Base-by-base conservation (phyloP, 2,329 filamentous ascomycete genomes). In the Sporothrix euskadiensis region DNA sequence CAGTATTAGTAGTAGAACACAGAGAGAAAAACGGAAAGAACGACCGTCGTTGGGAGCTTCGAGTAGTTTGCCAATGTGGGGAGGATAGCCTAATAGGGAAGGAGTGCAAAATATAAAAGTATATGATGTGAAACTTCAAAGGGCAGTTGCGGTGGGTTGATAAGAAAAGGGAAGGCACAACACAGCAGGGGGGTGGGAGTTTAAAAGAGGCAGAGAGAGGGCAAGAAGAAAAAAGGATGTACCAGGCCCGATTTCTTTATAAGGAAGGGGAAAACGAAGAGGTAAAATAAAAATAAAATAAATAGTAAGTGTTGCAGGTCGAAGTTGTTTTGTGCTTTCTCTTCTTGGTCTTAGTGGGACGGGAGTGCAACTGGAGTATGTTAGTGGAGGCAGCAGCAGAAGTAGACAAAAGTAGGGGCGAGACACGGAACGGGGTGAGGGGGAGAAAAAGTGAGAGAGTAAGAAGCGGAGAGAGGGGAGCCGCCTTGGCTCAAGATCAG, bases 141-240 rank as follows among this genome's bases (percentile, higher is more conserved):
- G 41, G 12, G 39, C 63, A 68, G 47, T 10, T 22, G n/a, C 41
- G 12, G 56, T 4, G 14, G 32, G 26, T 49, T 47, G 44, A 68
- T 68, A 68, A 68, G 39, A 49, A 49, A 39, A 30, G 63, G n/a
- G 39, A 47, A 47, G 63, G 63, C 22, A 68, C 39, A 41, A 68
- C 19, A 32, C 41, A 10, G 32, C 14, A 49, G 39, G 61, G 61
- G 32, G 14, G 32, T 4, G 39, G 19, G 19, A 49, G 22, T 9
- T 6, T 49, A 22, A 12, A n/a, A 14, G 14, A 41, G 41, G 4
- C 14, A 22, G n/a, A 47, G 12, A 26, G 9, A 22, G 16, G 57
- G 26, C 12, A 19, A 35, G 26, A 26, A 26, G 26, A 12, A 22
- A 16, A n/a, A 35, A 19, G 7, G 35, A 19, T 19, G 35, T 8